Evolutionary conservation across 257 asterid species (phyloP).

Genomic region (Solanum pinnatisectum): DNA sequence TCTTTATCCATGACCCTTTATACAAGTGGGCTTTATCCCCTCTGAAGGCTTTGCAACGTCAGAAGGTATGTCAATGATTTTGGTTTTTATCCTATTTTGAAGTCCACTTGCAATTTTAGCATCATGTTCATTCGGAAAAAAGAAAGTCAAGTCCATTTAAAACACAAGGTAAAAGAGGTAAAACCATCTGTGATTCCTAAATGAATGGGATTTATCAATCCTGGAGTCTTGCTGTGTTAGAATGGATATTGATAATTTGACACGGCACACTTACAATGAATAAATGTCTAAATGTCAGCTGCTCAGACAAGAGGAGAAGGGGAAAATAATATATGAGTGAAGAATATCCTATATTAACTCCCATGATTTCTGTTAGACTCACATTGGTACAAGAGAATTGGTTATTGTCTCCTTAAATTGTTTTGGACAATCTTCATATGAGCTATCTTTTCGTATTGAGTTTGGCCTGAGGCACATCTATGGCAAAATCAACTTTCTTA

Average conservation of each 20-base stretch:
- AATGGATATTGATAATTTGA: neutral
- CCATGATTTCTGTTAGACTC: neutral
- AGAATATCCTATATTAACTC: neutral
- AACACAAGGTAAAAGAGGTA: neutral
- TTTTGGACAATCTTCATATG: neutral
- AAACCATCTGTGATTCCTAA: neutral
- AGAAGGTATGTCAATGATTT: slow-evolving; percentile 45
- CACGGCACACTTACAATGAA: neutral
- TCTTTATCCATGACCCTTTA: slow-evolving; percentile 93
- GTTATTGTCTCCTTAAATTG: neutral
- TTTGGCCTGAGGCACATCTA: neutral
- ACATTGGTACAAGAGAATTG: neutral
- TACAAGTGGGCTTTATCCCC: slow-evolving; percentile 99
- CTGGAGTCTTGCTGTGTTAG: neutral
- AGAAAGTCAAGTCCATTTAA: neutral
- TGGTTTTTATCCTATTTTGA: neutral
- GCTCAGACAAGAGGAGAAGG: neutral
- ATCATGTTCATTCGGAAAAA: neutral
- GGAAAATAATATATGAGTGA: neutral
- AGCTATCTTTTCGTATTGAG: neutral
- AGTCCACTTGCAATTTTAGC: neutral
- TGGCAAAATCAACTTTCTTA: neutral
- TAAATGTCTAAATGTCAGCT: neutral
- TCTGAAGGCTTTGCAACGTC: slow-evolving; percentile 94
- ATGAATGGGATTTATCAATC: neutral